These are phyloP conservation scores for Xylaria sp. DNA, from an alignment of 2,329 filamentous ascomycete species.

Conservation along the genomic window DNA sequence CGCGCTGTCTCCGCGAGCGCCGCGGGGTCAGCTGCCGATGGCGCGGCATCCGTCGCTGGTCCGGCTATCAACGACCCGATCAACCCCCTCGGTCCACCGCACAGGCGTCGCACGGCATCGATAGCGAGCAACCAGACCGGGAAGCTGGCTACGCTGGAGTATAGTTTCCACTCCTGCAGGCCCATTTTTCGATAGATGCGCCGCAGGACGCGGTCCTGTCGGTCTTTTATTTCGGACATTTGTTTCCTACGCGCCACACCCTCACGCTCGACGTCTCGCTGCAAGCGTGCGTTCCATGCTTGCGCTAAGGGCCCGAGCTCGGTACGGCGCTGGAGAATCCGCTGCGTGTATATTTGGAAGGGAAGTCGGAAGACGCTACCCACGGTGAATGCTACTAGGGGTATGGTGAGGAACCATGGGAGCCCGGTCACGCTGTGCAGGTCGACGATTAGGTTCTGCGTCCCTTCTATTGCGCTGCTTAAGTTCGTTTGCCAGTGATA, in stretches of 20 bases:
- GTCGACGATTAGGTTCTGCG: slow-evolving; percentile 56
- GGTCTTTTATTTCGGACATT: slow-evolving; percentile 44
- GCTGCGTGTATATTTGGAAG: slow-evolving; percentile 53
- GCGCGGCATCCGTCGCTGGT: background rate
- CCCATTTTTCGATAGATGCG: slow-evolving; percentile 50
- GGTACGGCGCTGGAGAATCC: slow-evolving; percentile 45
- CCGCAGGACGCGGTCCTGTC: slow-evolving; percentile 38
- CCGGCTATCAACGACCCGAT: slow-evolving; percentile 48
- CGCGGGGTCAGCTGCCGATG: slow-evolving; percentile 18
- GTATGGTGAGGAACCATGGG: slow-evolving; percentile 66
- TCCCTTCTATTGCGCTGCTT: slow-evolving; percentile 45
- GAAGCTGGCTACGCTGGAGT: slow-evolving; percentile 53
- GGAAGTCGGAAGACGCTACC: slow-evolving; percentile 60
- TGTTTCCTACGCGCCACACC: slow-evolving; percentile 16
- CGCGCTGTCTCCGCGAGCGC: background rate
- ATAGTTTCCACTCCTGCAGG: slow-evolving; percentile 60
- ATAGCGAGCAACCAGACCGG: slow-evolving; percentile 62
- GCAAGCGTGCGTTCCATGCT: slow-evolving; percentile 50
- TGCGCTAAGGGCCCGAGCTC: slow-evolving; percentile 47
- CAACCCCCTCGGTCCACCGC: slow-evolving; percentile 53
- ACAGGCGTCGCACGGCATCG: slow-evolving; percentile 61
- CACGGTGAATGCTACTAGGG: slow-evolving; percentile 60
- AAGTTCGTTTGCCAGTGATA: slow-evolving; percentile 51
- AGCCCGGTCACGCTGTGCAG: slow-evolving; percentile 56
- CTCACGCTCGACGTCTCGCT: slow-evolving; percentile 38